Evolutionary conservation across 2,329 filamentous ascomycete species (phyloP).

Genomic region (Diaporthe longicolla): DNA sequence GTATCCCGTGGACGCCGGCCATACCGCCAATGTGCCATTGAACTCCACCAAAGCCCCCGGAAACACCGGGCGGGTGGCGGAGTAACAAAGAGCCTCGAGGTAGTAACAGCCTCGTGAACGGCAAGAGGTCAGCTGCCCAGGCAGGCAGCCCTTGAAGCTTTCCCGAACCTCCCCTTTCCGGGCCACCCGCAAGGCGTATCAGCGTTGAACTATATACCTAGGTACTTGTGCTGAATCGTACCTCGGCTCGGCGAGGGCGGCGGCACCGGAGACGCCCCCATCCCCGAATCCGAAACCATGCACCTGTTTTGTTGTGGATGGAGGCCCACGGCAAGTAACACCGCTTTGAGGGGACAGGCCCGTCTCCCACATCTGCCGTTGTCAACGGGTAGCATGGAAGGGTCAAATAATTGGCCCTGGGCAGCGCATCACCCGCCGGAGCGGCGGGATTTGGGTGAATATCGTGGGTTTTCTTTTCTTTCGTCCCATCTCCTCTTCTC

Average conservation of each 20-base stretch:
- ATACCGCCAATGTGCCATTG: neutral
- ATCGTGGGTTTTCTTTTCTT: neutral
- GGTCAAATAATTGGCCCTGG: neutral
- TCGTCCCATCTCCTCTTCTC: neutral
- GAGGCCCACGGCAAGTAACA: neutral
- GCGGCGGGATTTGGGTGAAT: neutral
- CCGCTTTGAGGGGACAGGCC: neutral
- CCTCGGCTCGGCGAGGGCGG: neutral
- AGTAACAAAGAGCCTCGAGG: constrained; percentile 1
- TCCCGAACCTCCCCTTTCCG: neutral
- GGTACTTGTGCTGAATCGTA: neutral
- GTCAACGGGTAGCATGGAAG: neutral
- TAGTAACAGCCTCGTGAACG: neutral
- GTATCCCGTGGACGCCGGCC: too few relatives aligned
- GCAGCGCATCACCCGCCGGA: too few relatives aligned
- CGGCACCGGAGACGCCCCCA: neutral
- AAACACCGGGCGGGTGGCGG: neutral
- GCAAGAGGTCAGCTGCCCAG: neutral
- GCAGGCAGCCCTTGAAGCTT: neutral
- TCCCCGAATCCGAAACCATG: constrained; percentile 10
- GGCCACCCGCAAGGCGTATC: neutral
- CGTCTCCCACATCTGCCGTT: constrained; percentile 3
- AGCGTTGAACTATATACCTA: too few relatives aligned
- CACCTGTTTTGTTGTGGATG: neutral
- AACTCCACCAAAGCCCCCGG: neutral